A percentile compares a stretch with the other conserved stretches of the same genome.
Evolutionary conservation across 805 yeast species (phyloP).

Genomic region (Sporopachydermia lactativora): DNA sequence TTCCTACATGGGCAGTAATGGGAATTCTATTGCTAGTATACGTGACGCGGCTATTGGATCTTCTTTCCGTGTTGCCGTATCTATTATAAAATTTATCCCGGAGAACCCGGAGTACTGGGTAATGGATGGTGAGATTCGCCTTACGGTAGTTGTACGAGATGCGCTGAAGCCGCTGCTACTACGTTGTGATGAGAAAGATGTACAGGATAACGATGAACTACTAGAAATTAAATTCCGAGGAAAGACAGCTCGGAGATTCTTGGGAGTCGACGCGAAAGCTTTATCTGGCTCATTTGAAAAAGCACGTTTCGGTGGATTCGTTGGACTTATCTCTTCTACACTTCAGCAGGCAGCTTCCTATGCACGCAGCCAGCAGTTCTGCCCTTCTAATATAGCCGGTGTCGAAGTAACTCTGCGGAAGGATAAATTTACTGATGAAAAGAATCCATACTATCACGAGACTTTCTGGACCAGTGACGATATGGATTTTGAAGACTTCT

Average conservation of each 20-base stretch:
- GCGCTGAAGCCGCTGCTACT: neutral
- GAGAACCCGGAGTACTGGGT: neutral
- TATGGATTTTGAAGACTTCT: neutral
- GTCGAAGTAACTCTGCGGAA: neutral
- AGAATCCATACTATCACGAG: neutral
- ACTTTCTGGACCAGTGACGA: neutral
- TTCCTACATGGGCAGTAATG: too few species aligned
- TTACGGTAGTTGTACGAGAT: neutral
- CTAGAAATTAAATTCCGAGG: neutral
- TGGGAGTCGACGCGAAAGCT: neutral
- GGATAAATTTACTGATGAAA: neutral
- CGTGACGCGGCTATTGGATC: neutral
- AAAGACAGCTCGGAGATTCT: neutral
- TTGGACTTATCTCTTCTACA: neutral
- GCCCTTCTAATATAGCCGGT: neutral
- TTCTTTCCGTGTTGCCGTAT: neutral
- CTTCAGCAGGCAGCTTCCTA: neutral
- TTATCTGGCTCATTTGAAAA: neutral
- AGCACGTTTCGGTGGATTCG: neutral
- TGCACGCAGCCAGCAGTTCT: neutral
- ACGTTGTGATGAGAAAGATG: neutral
- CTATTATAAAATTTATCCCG: neutral
- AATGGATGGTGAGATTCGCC: neutral
- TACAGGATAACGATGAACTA: neutral
- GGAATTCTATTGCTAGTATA: neutral